Base-by-base conservation (phyloP, 805 yeast species). In the Yarrowia sp. region DNA sequence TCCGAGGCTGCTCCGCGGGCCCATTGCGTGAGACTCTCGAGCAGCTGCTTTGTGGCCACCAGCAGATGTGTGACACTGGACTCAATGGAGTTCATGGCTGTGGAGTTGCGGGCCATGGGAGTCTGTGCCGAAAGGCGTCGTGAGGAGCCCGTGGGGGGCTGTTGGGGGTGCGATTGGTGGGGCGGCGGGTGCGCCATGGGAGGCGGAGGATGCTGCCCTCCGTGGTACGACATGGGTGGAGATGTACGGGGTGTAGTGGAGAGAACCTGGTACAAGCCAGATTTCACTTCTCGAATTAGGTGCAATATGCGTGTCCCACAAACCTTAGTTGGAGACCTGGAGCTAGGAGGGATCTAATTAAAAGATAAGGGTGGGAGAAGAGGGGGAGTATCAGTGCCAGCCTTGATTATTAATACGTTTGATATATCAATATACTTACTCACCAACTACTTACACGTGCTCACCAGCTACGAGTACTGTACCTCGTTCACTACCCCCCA, bases 1-100 rank as follows among this genome's bases (percentile, higher is more conserved):
- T 93, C 98, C 30, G 88, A 83, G 7, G 91, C 92, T n/a, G 84
- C 82, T 24, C 85, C 86, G 70, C 86, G 83, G 0, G 98, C 93
- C 99, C 99, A 95, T 70, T 87, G 91, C 0, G 96, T 91, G 64
- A 95, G 79, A 17, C 91, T 84, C 73, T 91, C 97, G n/a, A 95
- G 80, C 13, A 94, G 81, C 68, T 91, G 92, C 73, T 94, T 94
- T 0, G 98, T 92, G 0, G 96, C 89, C 43, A 93, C 93, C 53
- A 95, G 82, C 33, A 94, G 82, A 69, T 92, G 79, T 19, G 96
- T 86, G 53, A 90, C 90, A 72, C 93, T 85, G 56, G 92, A 85
- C 74, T 91, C 97, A 64, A 89, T 87, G 10, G 93, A 85, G 69
- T 82, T 79, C 78, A 74, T 73, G 64, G 64, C 64, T 3, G 64